Conservation (phyloP, 768 basidiomycete species). For the Clitopilus hobsonii region DNA sequence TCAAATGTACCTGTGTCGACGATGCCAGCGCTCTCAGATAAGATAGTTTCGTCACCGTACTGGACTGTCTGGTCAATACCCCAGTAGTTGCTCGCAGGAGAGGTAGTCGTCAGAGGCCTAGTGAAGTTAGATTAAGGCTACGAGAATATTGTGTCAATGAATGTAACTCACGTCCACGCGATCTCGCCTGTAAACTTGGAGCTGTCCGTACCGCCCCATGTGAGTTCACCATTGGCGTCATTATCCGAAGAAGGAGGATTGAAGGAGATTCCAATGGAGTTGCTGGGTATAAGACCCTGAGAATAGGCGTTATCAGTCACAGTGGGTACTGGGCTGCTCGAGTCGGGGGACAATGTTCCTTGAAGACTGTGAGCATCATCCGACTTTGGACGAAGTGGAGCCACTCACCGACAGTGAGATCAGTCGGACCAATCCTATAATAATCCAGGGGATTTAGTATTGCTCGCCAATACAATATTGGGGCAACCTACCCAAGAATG, state of each 20-base stretch:
- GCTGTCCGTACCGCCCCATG: slow-evolving; percentile 49
- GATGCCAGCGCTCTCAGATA: slow-evolving; percentile 46
- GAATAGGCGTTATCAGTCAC: slow-evolving; percentile 52
- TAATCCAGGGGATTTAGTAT: not conserved
- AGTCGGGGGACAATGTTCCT: slow-evolving; percentile 29
- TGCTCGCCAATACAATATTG: not conserved
- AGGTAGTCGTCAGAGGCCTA: slow-evolving; percentile 43
- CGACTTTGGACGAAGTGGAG: not conserved
- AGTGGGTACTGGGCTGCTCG: slow-evolving; percentile 36
- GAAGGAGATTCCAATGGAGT: slow-evolving; percentile 48
- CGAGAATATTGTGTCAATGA: too few species aligned
- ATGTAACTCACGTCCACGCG: slow-evolving; percentile 38
- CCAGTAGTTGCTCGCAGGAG: slow-evolving; percentile 49
- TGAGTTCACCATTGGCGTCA: slow-evolving; percentile 45
- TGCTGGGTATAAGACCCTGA: slow-evolving; percentile 31
- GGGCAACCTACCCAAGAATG: slow-evolving; percentile 51
- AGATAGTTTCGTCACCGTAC: slow-evolving; percentile 43
- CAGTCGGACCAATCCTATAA: slow-evolving; percentile 55
- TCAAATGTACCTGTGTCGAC: slow-evolving; percentile 53
- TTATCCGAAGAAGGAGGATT: slow-evolving; percentile 34
- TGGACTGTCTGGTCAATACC: slow-evolving; percentile 54
- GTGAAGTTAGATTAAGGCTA: slow-evolving; percentile 1
- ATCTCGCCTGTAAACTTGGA: slow-evolving; percentile 39
- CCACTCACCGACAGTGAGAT: slow-evolving; percentile 41
- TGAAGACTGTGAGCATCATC: not conserved